Evolutionary conservation across 148 eudicot genomes (phyloP).

Genomic region (Suaeda aralocaspica): DNA sequence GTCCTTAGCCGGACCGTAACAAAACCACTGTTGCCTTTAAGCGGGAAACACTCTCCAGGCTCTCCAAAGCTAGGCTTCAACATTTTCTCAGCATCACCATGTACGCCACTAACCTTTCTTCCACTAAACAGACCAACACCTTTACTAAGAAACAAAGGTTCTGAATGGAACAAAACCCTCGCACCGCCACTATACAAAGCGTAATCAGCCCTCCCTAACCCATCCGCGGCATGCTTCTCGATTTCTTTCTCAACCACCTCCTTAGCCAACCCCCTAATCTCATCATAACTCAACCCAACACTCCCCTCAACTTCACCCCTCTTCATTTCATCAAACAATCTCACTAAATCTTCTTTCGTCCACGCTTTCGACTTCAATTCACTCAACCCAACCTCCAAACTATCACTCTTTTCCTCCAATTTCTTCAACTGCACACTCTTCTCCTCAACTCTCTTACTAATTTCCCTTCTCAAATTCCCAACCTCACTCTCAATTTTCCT

Average conservation of each 20-base stretch:
- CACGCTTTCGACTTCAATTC: conserved; percentile 38
- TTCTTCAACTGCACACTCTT: conserved; percentile 33
- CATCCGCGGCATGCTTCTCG: conserved; percentile 84
- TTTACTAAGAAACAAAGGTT: conserved; percentile 31
- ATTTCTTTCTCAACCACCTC: conserved; percentile 75
- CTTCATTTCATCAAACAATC: conserved; percentile 48
- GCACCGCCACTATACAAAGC: conserved; percentile 71
- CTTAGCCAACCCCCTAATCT: conserved; percentile 55
- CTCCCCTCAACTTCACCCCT: conserved; percentile 27
- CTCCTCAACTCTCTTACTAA: conserved; percentile 43
- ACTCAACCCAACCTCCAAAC: conserved; percentile 39
- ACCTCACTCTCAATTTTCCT: conserved; percentile 48
- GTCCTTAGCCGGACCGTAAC: conserved; percentile 62
- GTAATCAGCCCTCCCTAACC: conserved; percentile 78
- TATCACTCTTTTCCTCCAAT: conserved; percentile 31
- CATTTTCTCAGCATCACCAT: conserved; percentile 51
- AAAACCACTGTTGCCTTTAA: conserved; percentile 79
- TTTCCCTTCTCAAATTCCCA: conserved; percentile 40
- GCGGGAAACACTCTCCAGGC: conserved; percentile 85
- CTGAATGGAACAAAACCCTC: conserved; percentile 55
- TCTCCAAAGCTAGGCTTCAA: conserved; percentile 83
- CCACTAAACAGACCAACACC: conserved; percentile 28
- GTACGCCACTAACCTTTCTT: conserved; percentile 28
- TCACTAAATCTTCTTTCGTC: conserved; percentile 47
- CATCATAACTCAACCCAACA: conserved; percentile 47